Base-by-base conservation (phyloP, 352 stramenopile species). In the Globisporangium spiculum region DNA sequence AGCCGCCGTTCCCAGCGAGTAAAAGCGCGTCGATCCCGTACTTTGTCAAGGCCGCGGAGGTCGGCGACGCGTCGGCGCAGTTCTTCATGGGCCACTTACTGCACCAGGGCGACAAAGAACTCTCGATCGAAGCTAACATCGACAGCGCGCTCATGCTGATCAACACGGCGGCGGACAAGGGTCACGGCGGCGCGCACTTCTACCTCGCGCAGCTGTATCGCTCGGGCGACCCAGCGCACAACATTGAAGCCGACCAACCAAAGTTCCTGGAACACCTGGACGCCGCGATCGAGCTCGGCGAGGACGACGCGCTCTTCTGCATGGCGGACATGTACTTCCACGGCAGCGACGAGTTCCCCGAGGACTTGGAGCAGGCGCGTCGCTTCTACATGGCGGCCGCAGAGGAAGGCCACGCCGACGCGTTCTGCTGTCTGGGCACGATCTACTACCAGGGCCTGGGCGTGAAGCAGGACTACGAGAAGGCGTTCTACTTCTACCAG, bases 191-290 rank as follows among this genome's bases (percentile, higher is more conserved):
- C 14, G 87, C 90, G 65, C 74, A 87, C 24, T 94, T 84, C 65
- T 97, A 96, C 65, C 72, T 97, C 16, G 87, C 88, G 32, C 87
- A 94, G 79, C 78, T 97, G n/a, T 93, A 96, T 68, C 84, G 84
- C 59, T 94, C 82, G n/a, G 88, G 87, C 2, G 86, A 93, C 48
- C 74, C 86, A 9, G 66, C 66, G 16, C 72, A 81, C 61, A 65
- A 73, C 14, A 74, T 94, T n/a, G 44, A 68, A 22, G 60, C 81
- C 2, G 75, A 94, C 63, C 74, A 61, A 8, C 36, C 77, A 22
- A 86, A 84, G 70, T 94, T 93, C 64, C 65, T 90, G 16, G 66
- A 81, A 46, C 80, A 90, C 67, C 58, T 96, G 46, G 75, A 94
- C 61, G 76, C 75, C 34, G 86, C 88, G 5, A 75, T 94, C 63